A percentile compares a stretch with the other conserved stretches of the same genome.
These are phyloP conservation scores for Luvunga scandens DNA, from an alignment of 345 rosid species.

Conservation along the genomic window DNA sequence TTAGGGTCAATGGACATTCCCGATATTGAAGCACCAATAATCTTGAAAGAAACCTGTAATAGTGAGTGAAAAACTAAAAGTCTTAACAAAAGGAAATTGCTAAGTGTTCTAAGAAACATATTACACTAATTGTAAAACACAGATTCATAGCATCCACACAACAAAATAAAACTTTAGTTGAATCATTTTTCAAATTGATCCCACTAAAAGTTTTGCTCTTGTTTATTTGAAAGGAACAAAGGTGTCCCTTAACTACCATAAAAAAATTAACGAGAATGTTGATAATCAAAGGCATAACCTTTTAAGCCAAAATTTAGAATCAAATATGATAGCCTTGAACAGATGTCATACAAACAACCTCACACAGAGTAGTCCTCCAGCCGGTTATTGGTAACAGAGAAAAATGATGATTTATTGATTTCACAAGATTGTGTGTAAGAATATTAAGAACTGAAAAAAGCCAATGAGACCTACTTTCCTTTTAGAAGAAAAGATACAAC, in stretches of 20 bases:
- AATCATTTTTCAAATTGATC: neutral
- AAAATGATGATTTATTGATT: neutral
- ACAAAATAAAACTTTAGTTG: neutral
- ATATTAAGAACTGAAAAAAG: neutral
- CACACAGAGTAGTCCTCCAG: neutral
- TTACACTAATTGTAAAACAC: neutral
- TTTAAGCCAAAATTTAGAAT: neutral
- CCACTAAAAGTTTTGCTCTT: neutral
- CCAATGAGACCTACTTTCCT: neutral
- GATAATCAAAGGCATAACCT: neutral
- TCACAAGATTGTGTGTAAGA: neutral
- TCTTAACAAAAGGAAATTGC: neutral
- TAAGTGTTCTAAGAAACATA: neutral
- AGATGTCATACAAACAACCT: neutral
- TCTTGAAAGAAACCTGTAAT: slow-evolving; percentile 76
- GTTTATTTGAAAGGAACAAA: no score
- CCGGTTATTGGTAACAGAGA: neutral
- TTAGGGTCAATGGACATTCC: slow-evolving; percentile 84
- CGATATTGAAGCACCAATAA: slow-evolving; percentile 73
- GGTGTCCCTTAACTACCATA: neutral
- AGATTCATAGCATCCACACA: neutral
- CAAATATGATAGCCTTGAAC: neutral
- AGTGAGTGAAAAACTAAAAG: slow-evolving; percentile 2
- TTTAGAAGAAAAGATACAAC: neutral
- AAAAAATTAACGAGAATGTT: neutral